These are phyloP conservation scores for Globisporangium takayamanum DNA, from an alignment of 352 stramenopile genomes.

Conservation along the genomic window DNA sequence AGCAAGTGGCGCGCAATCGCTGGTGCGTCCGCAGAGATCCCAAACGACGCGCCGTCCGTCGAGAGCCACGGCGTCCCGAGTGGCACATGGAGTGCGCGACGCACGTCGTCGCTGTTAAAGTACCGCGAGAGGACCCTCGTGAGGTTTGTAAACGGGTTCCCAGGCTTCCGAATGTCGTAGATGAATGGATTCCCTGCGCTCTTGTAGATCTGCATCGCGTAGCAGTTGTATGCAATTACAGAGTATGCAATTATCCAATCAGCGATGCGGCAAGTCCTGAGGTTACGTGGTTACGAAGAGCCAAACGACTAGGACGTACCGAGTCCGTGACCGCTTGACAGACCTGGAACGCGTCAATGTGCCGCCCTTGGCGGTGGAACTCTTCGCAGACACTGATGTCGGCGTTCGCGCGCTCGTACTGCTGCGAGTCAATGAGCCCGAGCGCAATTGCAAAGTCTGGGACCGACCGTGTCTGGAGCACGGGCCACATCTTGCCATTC, in stretches of 20 bases:
- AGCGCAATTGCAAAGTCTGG: slow-evolving; percentile 77
- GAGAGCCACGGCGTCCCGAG: slow-evolving; percentile 56
- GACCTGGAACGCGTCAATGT: slow-evolving; percentile 66
- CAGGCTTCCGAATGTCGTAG: slow-evolving; percentile 71
- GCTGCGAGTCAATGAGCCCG: slow-evolving; percentile 75
- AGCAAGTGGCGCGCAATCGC: slow-evolving; percentile 64
- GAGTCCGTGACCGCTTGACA: slow-evolving; percentile 60
- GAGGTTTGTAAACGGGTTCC: slow-evolving; percentile 51
- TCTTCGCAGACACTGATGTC: slow-evolving; percentile 75
- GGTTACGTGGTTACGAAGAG: neutral
- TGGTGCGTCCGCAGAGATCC: slow-evolving; percentile 40
- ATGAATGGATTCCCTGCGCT: slow-evolving; percentile 76
- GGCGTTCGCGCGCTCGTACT: slow-evolving; percentile 67
- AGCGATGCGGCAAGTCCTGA: neutral
- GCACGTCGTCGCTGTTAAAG: slow-evolving; percentile 75
- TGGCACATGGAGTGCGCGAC: slow-evolving; percentile 82
- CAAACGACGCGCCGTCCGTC: slow-evolving; percentile 53
- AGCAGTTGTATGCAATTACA: too few species aligned
- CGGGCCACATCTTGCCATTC: slow-evolving; percentile 84
- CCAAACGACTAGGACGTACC: slow-evolving; percentile 12
- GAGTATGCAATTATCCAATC: neutral
- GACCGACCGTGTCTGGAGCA: slow-evolving; percentile 73
- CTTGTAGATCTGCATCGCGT: slow-evolving; percentile 45
- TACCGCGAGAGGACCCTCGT: slow-evolving; percentile 61
- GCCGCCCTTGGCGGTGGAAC: slow-evolving; percentile 60